phyloP scores from a whole-genome alignment of 2,329 filamentous ascomycete genomes.

The Monosporascus ibericus region DNA sequence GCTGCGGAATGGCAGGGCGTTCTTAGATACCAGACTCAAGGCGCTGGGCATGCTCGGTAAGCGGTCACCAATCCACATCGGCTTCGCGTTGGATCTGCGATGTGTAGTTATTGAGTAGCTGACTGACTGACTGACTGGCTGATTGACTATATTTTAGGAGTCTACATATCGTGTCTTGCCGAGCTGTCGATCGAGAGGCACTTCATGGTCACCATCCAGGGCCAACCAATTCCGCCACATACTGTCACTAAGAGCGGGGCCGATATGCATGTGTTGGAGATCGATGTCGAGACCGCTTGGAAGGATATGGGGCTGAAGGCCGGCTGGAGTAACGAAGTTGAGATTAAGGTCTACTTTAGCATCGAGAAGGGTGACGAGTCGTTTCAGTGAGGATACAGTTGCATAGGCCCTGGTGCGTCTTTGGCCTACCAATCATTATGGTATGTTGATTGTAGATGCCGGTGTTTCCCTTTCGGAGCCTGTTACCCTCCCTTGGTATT shows the following conservation, averaged over 20 bases:
- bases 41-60: constrained; percentile 69
- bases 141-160: constrained; percentile 35
- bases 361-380: constrained; percentile 20
- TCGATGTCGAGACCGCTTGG: constrained; percentile 77
- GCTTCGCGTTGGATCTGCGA: too few relatives aligned
- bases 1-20: constrained; percentile 49
- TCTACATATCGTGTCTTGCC: constrained; percentile 70
- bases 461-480: too few relatives aligned
- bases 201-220: constrained; percentile 71
- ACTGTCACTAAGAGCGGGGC: constrained; percentile 54
- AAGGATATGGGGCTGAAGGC: constrained; percentile 61
- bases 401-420: too few relatives aligned
- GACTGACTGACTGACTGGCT: too few relatives aligned
- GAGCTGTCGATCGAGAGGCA: constrained; percentile 53
- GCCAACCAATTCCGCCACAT: constrained; percentile 59
- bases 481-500: too few relatives aligned
- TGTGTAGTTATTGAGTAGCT: too few relatives aligned
- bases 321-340: constrained; percentile 76
- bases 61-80: constrained; percentile 11
- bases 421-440: constrained; percentile 11
- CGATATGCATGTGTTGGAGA: constrained; percentile 59
- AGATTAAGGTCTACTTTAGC: constrained; percentile 56
- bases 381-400: too few relatives aligned
- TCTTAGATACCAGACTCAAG: constrained; percentile 66
- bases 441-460: too few relatives aligned